These are phyloP conservation scores for Aspergillus pseudonomiae DNA, from an alignment of 2,329 filamentous ascomycete species.

Conservation along the genomic window DNA sequence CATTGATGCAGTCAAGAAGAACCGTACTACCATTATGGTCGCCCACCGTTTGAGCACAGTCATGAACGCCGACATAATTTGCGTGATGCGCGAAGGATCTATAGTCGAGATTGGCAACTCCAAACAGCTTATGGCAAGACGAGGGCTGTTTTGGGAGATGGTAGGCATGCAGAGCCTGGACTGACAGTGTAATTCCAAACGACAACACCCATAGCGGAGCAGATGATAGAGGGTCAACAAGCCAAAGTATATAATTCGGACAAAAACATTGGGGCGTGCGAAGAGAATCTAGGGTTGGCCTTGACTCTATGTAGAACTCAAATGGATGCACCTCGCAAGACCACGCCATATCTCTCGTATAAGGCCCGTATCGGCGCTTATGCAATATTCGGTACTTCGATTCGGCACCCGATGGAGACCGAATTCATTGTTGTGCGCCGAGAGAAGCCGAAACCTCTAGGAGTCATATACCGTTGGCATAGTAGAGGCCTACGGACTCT, in stretches of 20 bases:
- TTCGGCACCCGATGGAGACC: not conserved
- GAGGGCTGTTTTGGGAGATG: not conserved
- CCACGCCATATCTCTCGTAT: not conserved
- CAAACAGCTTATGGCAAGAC: not conserved
- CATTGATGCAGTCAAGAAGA: constrained; percentile 15
- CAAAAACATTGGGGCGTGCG: not conserved
- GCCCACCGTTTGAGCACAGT: constrained; percentile 27
- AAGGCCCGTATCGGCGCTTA: not conserved
- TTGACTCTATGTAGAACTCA: not conserved
- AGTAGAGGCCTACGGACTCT: not conserved
- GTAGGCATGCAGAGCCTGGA: not conserved
- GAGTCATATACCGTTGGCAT: not conserved
- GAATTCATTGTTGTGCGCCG: not conserved
- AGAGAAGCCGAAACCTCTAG: not conserved
- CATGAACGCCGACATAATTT: constrained; percentile 56
- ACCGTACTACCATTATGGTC: constrained; percentile 25
- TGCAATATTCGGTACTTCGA: not conserved
- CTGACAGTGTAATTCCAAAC: not conserved
- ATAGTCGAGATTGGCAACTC: not conserved
- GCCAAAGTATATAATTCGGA: not conserved
- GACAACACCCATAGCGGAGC: not conserved
- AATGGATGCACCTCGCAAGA: not conserved
- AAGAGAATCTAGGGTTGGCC: not conserved
- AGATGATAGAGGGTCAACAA: not conserved
- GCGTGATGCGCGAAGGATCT: not conserved